Conservation (phyloP, 1,284 basidiomycete species). For the Fomitiporia mediterranea region DNA sequence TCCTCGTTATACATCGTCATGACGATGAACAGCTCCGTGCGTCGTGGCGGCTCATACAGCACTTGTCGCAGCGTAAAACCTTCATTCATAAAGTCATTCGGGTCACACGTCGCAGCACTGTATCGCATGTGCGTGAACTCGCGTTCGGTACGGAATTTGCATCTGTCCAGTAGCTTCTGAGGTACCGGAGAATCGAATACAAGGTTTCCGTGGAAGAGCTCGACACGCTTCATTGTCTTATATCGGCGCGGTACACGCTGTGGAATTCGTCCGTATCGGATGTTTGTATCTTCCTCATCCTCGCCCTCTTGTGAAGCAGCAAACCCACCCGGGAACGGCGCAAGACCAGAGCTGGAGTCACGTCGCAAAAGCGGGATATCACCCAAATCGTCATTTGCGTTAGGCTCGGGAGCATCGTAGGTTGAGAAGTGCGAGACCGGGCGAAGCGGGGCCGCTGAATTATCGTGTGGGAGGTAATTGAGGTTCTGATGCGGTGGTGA, state of each 20-base stretch:
- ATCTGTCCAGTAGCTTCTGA: conserved; percentile 78
- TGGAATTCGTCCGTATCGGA: conserved; percentile 81
- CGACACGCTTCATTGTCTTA: conserved; percentile 88
- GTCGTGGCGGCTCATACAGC: conserved; percentile 79
- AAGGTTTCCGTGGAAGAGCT: conserved; percentile 89
- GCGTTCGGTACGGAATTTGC: conserved; percentile 66
- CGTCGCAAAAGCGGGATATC: conserved; percentile 62
- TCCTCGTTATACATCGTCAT: conserved; percentile 83
- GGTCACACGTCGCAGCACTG: conserved; percentile 90
- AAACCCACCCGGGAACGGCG: conserved; percentile 42
- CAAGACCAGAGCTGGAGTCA: conserved; percentile 30
- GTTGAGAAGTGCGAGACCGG: conserved; percentile 19
- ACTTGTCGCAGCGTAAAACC: conserved; percentile 80
- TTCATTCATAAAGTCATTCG: conserved; percentile 78
- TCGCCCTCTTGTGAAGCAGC: conserved; percentile 24
- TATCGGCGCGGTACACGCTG: conserved; percentile 81
- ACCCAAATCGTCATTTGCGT: conserved; percentile 42
- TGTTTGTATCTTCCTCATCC: conserved; percentile 48
- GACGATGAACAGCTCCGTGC: conserved; percentile 80
- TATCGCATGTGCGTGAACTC: conserved; percentile 97
- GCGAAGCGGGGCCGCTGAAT: conserved; percentile 1
- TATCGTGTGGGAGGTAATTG: conserved; percentile 3
- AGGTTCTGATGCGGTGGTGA: conserved; percentile 12
- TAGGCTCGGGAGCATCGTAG: conserved; percentile 38
- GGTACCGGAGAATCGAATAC: conserved; percentile 87